Conservation (phyloP, 75 land plant species). For the Pinus taeda region DNA sequence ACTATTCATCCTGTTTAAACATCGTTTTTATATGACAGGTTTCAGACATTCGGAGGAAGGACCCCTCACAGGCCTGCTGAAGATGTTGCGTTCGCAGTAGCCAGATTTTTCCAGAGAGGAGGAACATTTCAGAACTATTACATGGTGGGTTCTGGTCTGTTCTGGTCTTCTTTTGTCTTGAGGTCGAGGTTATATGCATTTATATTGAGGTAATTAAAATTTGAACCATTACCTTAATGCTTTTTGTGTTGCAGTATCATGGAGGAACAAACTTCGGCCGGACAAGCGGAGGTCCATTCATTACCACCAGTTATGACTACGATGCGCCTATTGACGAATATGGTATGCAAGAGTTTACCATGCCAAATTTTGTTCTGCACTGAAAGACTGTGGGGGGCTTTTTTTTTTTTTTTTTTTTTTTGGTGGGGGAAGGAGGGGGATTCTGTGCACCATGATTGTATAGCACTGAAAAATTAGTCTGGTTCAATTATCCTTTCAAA, state of each 20-base stretch:
- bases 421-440: no score
- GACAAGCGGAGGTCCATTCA: slow-evolving; percentile 75
- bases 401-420: no score
- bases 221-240: neutral
- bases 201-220: neutral
- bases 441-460: no score
- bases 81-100: slow-evolving; percentile 94
- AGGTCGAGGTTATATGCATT: neutral
- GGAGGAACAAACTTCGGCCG: slow-evolving; percentile 74
- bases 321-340: slow-evolving; percentile 76
- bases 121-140: slow-evolving; percentile 97
- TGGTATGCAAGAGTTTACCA: slow-evolving; percentile 18
- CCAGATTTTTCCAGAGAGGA: slow-evolving; percentile 93
- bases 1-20: neutral
- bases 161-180: neutral
- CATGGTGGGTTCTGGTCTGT: slow-evolving; percentile 70
- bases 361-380: no score
- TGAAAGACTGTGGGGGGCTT: no score
- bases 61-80: slow-evolving; percentile 86
- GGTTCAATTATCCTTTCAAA: no score
- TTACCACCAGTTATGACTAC: slow-evolving; percentile 81
- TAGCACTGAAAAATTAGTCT: no score
- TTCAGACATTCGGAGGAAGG: slow-evolving; percentile 63
- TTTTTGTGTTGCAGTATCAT: slow-evolving; percentile 22
- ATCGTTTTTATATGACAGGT: slow-evolving; percentile 39